These are phyloP conservation scores for Hypoxylon crocopeplum DNA, from an alignment of 495 filamentous ascomycete genomes.

Conservation along the genomic window DNA sequence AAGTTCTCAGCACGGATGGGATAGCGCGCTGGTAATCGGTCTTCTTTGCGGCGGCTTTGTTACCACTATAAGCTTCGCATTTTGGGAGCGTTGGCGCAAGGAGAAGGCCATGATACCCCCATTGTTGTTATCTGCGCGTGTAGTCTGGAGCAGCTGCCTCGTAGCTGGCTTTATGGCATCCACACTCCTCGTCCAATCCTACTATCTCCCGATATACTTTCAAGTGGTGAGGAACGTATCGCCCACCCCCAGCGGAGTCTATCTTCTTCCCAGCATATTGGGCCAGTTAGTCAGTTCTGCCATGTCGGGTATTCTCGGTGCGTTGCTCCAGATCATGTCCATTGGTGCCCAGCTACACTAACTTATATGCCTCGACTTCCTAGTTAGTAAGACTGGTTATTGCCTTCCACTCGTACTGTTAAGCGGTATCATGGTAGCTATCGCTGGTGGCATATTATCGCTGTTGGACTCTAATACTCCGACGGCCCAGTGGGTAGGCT, in stretches of 20 bases:
- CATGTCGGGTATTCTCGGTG: conserved; percentile 48
- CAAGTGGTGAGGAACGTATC: conserved; percentile 59
- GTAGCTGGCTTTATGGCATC: conserved; percentile 35
- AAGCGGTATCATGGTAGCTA: conserved; percentile 6
- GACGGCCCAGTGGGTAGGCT: conserved; percentile 55
- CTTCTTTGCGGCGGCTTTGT: conserved; percentile 30
- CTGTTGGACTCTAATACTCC: conserved; percentile 41
- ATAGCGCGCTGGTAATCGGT: conserved; percentile 41
- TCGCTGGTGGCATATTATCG: conserved; percentile 51
- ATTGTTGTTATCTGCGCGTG: conserved; percentile 40
- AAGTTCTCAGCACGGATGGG: conserved; percentile 57
- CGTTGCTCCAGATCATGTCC: conserved; percentile 31
- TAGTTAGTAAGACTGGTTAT: conserved; percentile 26
- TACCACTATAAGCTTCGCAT: conserved; percentile 46
- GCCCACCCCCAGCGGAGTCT: conserved; percentile 53
- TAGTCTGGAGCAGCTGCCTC: conserved; percentile 45
- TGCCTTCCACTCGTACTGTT: conserved; percentile 36
- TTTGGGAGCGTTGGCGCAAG: conserved; percentile 50
- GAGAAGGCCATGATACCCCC: conserved; percentile 57
- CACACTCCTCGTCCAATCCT: conserved; percentile 44
- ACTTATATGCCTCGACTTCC: neutral
- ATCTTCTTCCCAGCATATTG: conserved; percentile 55
- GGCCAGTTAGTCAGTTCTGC: conserved; percentile 48
- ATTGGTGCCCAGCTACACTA: neutral
- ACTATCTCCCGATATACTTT: conserved; percentile 68